Evolutionary conservation across 2,329 filamentous ascomycete species (phyloP).

Genomic region (Bipolaris oryzae): DNA sequence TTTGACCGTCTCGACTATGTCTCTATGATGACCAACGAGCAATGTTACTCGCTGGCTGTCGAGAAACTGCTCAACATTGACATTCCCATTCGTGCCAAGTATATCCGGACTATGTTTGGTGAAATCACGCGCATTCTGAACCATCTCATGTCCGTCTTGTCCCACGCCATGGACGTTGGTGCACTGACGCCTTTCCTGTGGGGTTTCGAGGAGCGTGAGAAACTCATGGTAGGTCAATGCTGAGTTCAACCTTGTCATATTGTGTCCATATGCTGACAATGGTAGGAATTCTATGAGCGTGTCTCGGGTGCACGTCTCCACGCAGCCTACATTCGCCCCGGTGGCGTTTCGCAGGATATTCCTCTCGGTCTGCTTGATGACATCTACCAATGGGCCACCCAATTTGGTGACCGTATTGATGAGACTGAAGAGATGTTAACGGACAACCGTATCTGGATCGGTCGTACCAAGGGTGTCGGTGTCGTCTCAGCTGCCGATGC

Average conservation of each 20-base stretch:
- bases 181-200: conserved; percentile 97
- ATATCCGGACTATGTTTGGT: conserved; percentile 92
- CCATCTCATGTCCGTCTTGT: conserved; percentile 96
- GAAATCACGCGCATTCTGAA: conserved; percentile 95
- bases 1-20: conserved; percentile 99
- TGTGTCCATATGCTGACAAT: conserved; percentile 13
- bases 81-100: conserved; percentile 94
- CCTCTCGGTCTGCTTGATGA: conserved; percentile 94
- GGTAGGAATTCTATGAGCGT: conserved; percentile 98
- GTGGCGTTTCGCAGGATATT: conserved; percentile 94
- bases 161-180: conserved; percentile 98
- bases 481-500: conserved; percentile 91
- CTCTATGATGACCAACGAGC: conserved; percentile 99
- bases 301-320: conserved; percentile 97
- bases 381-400: conserved; percentile 99
- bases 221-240: conserved; percentile 79
- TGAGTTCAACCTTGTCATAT: background rate
- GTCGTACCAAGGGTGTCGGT: conserved; percentile 87
- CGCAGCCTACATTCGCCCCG: conserved; percentile 94
- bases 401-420: conserved; percentile 97
- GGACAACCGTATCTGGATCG: conserved; percentile 99
- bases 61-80: conserved; percentile 98
- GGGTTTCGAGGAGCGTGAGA: conserved; percentile 99
- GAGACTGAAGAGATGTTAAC: conserved; percentile 98
- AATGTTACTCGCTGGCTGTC: conserved; percentile 92